Percentiles rank a stretch among this genome's conserved stretches.
Conservation (phyloP, 2,329 filamentous ascomycete genomes). For the Laburnicola sp. region DNA sequence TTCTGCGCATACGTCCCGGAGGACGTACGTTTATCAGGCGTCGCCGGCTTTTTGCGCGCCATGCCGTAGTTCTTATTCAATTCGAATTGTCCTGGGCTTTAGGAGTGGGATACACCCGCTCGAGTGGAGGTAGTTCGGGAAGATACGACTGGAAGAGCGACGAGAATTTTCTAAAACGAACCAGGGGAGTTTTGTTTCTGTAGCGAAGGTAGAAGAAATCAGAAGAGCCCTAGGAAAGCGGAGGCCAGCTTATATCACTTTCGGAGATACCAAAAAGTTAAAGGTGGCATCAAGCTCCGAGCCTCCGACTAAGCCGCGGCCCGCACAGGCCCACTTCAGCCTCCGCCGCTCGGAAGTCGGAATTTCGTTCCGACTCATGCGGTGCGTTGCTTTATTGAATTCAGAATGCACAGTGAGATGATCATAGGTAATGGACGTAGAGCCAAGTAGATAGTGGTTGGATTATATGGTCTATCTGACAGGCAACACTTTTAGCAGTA, state of each 20-base stretch:
- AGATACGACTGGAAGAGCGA: no score
- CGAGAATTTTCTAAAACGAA: no score
- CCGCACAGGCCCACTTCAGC: constrained; percentile 20
- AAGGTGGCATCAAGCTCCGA: constrained; percentile 39
- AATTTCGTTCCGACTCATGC: constrained; percentile 4
- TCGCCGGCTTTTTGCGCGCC: constrained; percentile 32
- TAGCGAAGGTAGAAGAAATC: background rate
- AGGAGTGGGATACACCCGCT: background rate
- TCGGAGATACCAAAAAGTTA: constrained; percentile 18
- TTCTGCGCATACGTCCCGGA: constrained; percentile 30
- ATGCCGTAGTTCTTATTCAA: constrained; percentile 20
- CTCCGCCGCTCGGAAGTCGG: constrained; percentile 23
- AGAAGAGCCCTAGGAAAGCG: constrained; percentile 5
- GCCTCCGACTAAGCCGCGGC: constrained; percentile 27
- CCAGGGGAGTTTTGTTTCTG: no score
- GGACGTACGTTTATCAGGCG: constrained; percentile 31
- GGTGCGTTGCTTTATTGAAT: no score
- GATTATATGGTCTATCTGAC: background rate
- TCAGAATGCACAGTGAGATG: no score
- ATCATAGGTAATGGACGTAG: no score
- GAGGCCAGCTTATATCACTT: constrained; percentile 12
- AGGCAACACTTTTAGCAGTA: no score
- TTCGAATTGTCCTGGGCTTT: background rate
- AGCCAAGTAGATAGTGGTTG: background rate
- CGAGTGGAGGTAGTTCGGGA: no score